Conservation (phyloP, 169 alveolate genomes). For the Eimeria necatrix region DNA sequence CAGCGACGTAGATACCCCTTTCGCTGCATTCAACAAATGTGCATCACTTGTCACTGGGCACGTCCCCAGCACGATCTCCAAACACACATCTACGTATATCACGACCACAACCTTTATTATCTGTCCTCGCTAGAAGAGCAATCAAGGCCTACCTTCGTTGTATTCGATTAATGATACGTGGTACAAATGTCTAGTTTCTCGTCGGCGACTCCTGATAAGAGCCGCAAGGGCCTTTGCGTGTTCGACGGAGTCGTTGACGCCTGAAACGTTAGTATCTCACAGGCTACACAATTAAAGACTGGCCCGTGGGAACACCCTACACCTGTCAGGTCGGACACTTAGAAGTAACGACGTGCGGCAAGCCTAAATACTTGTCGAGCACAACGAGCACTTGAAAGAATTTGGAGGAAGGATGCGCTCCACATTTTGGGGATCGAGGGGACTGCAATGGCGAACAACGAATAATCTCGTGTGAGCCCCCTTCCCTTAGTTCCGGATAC, state of each 20-base stretch:
- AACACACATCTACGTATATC: too few relatives aligned
- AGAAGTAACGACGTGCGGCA: too few relatives aligned
- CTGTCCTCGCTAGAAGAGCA: too few relatives aligned
- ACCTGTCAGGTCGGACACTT: too few relatives aligned
- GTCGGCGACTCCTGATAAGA: slow-evolving; percentile 55
- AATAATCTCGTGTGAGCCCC: not conserved
- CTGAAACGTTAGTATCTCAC: not conserved
- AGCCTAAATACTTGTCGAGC: too few relatives aligned
- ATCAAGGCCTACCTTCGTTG: slow-evolving; percentile 31
- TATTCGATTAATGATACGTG: slow-evolving; percentile 60
- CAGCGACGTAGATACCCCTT: slow-evolving; percentile 48
- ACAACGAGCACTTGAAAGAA: not conserved
- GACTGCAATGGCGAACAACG: not conserved
- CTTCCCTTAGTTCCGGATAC: not conserved
- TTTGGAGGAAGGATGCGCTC: not conserved
- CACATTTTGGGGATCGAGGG: not conserved
- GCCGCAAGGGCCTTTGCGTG: slow-evolving; percentile 74
- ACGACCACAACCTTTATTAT: too few relatives aligned
- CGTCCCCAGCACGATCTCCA: too few relatives aligned
- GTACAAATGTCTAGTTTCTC: slow-evolving; percentile 47
- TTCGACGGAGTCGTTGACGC: slow-evolving; percentile 35
- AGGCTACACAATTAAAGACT: too few relatives aligned
- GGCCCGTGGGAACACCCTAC: too few relatives aligned
- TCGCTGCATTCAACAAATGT: slow-evolving; percentile 16
- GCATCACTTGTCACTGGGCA: too few relatives aligned